Evolutionary conservation across 495 filamentous ascomycete species (phyloP).

Genomic region (Talaromyces proteolyticus): DNA sequence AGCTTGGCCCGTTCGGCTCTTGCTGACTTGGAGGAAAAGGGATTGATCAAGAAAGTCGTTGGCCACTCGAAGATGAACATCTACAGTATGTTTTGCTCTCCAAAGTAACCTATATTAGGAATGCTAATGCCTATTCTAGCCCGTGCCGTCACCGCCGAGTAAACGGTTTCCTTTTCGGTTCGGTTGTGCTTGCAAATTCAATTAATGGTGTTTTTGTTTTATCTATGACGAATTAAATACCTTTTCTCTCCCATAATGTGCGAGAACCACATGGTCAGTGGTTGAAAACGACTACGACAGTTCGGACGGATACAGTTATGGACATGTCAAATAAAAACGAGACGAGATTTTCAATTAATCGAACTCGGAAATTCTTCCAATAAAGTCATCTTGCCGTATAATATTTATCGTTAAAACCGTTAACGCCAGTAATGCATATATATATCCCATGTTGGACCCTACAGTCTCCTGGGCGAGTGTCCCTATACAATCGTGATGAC

Average conservation of each 20-base stretch:
- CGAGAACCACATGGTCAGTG: not conserved
- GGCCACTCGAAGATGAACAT: conserved; percentile 95
- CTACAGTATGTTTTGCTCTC: conserved; percentile 62
- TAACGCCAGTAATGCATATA: not conserved
- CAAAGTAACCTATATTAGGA: no score
- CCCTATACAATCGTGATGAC: no score
- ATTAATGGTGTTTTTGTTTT: conserved; percentile 23
- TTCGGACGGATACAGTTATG: not conserved
- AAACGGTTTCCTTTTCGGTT: conserved; percentile 27
- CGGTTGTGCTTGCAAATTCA: conserved; percentile 33
- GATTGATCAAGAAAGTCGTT: conserved; percentile 96
- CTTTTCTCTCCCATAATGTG: conserved; percentile 1
- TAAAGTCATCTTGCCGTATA: not conserved
- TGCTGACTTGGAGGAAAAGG: conserved; percentile 94
- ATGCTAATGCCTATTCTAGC: conserved; percentile 24
- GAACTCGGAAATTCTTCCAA: not conserved
- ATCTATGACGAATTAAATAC: conserved; percentile 6
- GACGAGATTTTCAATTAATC: not conserved
- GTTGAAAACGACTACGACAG: not conserved
- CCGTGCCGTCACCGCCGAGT: conserved; percentile 46
- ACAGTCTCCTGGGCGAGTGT: no score
- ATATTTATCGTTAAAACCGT: not conserved
- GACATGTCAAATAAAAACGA: not conserved
- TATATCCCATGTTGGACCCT: not conserved
- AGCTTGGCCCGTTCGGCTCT: conserved; percentile 86